Percentiles rank a stretch among this genome's conserved stretches.
Conservation (phyloP, 441 rosid species). For the Hypseocharis bilobata region DNA sequence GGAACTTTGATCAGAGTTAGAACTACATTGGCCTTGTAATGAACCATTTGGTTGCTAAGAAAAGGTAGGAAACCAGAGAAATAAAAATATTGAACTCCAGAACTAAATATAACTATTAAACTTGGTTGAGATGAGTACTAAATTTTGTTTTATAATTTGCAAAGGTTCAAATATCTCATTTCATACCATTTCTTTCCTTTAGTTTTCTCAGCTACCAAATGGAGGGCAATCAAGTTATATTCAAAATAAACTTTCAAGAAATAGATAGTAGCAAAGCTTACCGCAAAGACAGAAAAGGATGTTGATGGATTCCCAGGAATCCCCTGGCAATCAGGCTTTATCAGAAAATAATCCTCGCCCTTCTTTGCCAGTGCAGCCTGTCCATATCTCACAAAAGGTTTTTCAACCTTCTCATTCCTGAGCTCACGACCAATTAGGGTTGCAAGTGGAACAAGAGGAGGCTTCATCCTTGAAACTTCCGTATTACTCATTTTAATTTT, state of each 20-base stretch:
- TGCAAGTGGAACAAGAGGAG: constrained; percentile 66
- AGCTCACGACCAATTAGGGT: constrained; percentile 58
- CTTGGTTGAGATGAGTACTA: neutral
- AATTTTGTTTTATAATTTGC: neutral
- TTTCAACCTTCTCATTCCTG: constrained; percentile 65
- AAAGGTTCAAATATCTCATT: neutral
- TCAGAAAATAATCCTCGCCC: constrained; percentile 70
- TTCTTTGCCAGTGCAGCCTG: constrained; percentile 69
- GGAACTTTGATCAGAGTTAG: neutral
- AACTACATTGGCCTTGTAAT: no score
- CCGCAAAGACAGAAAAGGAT: constrained; percentile 69
- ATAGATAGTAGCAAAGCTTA: constrained; percentile 24
- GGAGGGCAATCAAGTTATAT: neutral
- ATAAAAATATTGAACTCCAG: neutral
- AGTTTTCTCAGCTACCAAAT: neutral
- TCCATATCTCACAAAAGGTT: constrained; percentile 52
- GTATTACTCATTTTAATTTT: neutral
- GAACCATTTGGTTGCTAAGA: neutral
- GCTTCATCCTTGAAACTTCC: constrained; percentile 4
- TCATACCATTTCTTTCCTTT: neutral
- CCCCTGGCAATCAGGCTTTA: constrained; percentile 53
- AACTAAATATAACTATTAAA: neutral
- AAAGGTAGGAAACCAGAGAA: constrained; percentile 1
- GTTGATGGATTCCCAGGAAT: constrained; percentile 56
- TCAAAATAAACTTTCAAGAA: neutral